phyloP scores from a whole-genome alignment of 2,329 filamentous ascomycete species.

The Scedosporium aurantiacum region DNA sequence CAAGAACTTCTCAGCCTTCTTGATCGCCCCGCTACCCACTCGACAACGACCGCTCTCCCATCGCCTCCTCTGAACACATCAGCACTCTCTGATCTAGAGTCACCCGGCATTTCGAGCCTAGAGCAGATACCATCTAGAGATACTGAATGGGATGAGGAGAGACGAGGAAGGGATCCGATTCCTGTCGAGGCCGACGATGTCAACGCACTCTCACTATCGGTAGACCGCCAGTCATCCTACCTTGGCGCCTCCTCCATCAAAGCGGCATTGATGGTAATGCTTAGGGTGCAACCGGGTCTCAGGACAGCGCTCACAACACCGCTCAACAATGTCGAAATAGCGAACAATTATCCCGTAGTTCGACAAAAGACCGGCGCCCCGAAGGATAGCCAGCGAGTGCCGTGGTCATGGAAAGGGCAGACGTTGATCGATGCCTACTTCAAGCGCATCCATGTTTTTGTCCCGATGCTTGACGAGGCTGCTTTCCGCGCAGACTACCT shows the following conservation, averaged over 20 bases:
- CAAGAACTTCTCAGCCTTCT: constrained; percentile 49
- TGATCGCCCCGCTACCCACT: constrained; percentile 32
- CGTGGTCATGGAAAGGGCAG: constrained; percentile 55
- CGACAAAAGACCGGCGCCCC: constrained; percentile 30
- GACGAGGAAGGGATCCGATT: constrained; percentile 40
- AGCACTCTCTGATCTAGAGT: constrained; percentile 36
- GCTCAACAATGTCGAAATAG: constrained; percentile 34
- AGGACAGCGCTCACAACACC: constrained; percentile 33
- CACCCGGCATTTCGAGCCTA: constrained; percentile 39
- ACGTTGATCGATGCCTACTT: constrained; percentile 67
- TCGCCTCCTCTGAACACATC: constrained; percentile 43
- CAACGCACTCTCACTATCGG: constrained; percentile 46
- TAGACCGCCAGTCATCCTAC: constrained; percentile 53
- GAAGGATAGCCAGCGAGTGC: constrained; percentile 37
- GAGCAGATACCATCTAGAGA: constrained; percentile 60
- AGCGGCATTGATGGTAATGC: constrained; percentile 62
- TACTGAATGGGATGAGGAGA: constrained; percentile 57
- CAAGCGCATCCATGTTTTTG: constrained; percentile 58
- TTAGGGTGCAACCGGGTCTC: constrained; percentile 40
- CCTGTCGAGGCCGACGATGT: constrained; percentile 49
- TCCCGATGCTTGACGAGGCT: constrained; percentile 63
- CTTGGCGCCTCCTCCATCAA: constrained; percentile 66
- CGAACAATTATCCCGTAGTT: constrained; percentile 32
- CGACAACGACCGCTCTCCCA: constrained; percentile 30
- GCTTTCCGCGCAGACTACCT: constrained; percentile 53